Percentiles rank a stretch among this genome's conserved stretches.
phyloP scores from a whole-genome alignment of 345 rosid species.

The Populus alba region DNA sequence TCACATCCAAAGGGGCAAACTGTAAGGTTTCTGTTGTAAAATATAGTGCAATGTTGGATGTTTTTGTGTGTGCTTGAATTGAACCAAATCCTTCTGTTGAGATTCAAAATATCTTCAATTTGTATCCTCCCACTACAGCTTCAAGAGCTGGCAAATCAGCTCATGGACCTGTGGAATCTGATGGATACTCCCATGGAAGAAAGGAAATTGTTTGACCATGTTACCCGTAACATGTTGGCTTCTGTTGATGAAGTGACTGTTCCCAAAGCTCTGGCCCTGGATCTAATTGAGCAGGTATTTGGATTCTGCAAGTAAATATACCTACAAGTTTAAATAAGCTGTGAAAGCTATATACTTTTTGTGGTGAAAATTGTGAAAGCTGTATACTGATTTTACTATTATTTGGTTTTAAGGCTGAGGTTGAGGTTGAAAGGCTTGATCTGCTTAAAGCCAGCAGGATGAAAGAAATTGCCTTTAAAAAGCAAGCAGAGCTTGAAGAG shows the following conservation, averaged over 20 bases:
- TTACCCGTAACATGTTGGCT: slow-evolving; percentile 79
- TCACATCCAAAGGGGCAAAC: not conserved
- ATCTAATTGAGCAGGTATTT: slow-evolving; percentile 81
- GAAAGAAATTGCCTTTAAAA: slow-evolving; percentile 97
- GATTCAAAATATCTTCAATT: slow-evolving; percentile 7
- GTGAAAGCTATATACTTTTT: slow-evolving; percentile 2
- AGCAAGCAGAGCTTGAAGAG: slow-evolving; percentile 92
- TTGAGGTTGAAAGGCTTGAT: slow-evolving; percentile 96
- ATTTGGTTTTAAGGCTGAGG: slow-evolving; percentile 60
- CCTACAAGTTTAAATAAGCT: not conserved
- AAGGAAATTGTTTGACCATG: slow-evolving; percentile 74
- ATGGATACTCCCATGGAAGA: slow-evolving; percentile 97
- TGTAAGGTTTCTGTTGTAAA: not conserved
- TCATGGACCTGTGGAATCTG: slow-evolving; percentile 91
- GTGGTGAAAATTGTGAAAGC: not conserved
- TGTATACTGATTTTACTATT: slow-evolving; percentile 21
- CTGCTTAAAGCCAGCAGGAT: slow-evolving; percentile 88
- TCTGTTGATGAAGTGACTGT: slow-evolving; percentile 79
- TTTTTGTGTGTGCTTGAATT: not conserved
- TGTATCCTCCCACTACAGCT: slow-evolving; percentile 48
- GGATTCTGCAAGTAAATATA: not conserved
- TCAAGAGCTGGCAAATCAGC: slow-evolving; percentile 85
- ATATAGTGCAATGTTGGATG: not conserved
- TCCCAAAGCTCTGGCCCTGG: slow-evolving; percentile 85
- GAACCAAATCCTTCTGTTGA: not conserved